phyloP scores from a whole-genome alignment of 2,329 filamentous ascomycete genomes.

The Amesomyces nigricolor region DNA sequence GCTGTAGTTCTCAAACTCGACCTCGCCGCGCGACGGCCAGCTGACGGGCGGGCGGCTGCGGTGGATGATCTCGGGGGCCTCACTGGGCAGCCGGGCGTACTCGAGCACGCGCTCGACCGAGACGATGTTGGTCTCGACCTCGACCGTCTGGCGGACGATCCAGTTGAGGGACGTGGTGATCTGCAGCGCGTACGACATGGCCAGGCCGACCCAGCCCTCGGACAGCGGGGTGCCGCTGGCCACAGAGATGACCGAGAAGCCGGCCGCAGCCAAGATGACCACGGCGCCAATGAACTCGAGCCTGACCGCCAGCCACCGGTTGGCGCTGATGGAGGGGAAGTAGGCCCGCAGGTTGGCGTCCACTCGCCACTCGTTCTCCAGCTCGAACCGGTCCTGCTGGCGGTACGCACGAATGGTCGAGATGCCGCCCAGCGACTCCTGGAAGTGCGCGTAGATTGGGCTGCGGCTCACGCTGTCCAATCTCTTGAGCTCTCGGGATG shows the following conservation, averaged over 20 bases:
- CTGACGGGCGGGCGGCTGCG: conserved; percentile 79
- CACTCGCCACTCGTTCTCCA: conserved; percentile 96
- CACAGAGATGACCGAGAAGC: conserved; percentile 76
- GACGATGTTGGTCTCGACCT: conserved; percentile 99
- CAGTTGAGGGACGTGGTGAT: conserved; percentile 97
- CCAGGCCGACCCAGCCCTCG: conserved; percentile 77
- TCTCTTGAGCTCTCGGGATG: conserved; percentile 92
- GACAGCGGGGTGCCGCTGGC: conserved; percentile 58
- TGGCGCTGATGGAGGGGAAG: conserved; percentile 91
- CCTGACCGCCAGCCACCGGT: conserved; percentile 89
- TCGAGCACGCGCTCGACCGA: conserved; percentile 96
- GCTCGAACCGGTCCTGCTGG: conserved; percentile 78
- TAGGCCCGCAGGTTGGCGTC: conserved; percentile 92
- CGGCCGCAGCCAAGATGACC: conserved; percentile 83
- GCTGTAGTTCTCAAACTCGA: conserved; percentile 90
- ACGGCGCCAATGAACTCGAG: conserved; percentile 93
- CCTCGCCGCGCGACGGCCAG: conserved; percentile 85
- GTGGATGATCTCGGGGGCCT: conserved; percentile 90
- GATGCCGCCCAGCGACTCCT: conserved; percentile 90
- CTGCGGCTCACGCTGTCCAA: conserved; percentile 92
- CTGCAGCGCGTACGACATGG: conserved; percentile 95
- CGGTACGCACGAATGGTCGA: conserved; percentile 93
- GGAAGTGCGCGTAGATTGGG: conserved; percentile 97
- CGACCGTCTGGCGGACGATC: conserved; percentile 97
- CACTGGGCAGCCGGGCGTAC: conserved; percentile 84